Percentiles rank a stretch among this genome's conserved stretches.
phyloP scores from a whole-genome alignment of 345 rosid species.

The Linum lewisii region DNA sequence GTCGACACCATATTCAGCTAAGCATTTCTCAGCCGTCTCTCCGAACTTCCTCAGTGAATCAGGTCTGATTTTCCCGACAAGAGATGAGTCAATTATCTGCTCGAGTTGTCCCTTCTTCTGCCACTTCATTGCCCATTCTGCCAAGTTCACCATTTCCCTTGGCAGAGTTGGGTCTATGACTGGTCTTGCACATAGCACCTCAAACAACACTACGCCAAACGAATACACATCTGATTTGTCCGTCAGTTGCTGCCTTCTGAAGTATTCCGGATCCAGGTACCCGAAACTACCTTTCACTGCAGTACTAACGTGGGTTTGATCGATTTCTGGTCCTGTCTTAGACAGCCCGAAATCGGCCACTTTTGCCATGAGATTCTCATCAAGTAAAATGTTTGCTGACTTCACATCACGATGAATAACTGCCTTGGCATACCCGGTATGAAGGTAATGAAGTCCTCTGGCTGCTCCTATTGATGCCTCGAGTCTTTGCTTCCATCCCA shows the following conservation, averaged over 20 bases:
- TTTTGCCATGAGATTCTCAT: constrained; percentile 4
- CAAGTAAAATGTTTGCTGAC: constrained; percentile 10
- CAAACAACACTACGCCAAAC: constrained; percentile 5
- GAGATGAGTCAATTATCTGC: constrained; percentile 4
- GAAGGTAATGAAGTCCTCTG: constrained; percentile 8
- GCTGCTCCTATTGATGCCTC: constrained; percentile 13
- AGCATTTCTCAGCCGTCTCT: constrained; percentile 12
- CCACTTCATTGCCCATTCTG: constrained; percentile 11
- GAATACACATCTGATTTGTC: constrained; percentile 1
- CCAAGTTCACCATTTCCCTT: constrained; percentile 8
- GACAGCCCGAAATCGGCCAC: constrained; percentile 11
- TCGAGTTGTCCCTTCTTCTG: constrained; percentile 8
- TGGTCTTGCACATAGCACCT: constrained; percentile 7
- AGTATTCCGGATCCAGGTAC: constrained; percentile 7
- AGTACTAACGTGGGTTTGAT: constrained; percentile 8
- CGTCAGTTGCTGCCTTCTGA: constrained; percentile 6
- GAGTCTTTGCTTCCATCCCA: constrained; percentile 10
- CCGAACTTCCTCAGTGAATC: constrained; percentile 6
- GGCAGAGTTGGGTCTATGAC: constrained; percentile 1
- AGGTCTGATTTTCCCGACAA: constrained; percentile 2
- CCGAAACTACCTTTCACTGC: constrained; percentile 12
- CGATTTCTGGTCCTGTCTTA: constrained; percentile 1
- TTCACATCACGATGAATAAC: constrained; percentile 13
- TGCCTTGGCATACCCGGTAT: constrained; percentile 3
- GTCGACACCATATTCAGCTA: constrained; percentile 8